Base-by-base conservation (phyloP, 2,329 filamentous ascomycete genomes). In the Pestalotiopsis sp. region DNA sequence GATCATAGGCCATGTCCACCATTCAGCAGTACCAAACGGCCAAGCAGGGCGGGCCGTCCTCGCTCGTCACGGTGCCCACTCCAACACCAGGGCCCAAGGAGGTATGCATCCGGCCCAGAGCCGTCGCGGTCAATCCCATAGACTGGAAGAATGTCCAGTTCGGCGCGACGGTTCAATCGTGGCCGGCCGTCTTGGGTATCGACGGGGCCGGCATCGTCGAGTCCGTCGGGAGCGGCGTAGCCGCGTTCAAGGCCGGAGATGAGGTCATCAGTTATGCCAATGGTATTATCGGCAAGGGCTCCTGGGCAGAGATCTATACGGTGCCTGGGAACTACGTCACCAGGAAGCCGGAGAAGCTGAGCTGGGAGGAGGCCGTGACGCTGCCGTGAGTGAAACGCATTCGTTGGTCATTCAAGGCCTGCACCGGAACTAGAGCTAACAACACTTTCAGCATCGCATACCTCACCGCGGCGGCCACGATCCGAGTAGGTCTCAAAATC, bases 181-280 rank as follows among this genome's bases (percentile, higher is more conserved):
- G 78, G 77, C 80, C 80, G 7, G 69, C 74, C 14, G 73, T 80
- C 13, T 74, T 80, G 5, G 80, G 80, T 13, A 70, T 79, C 14
- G 80, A 81, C 23, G 73, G 74, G 0, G 76, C 80, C 11, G 80
- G 80, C 4, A 67, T 77, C 2, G 71, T 81, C 41, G 80, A 80
- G 64, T 72, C 72, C 4, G 73, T 80, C 12, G 80, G 80, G 6
- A 63, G 70, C 2, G 70, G 71, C 17, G 77, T 81, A 20, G 73
- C 72, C 9, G 65, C 64, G 7, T 27, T 39, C 14, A 75, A 77
- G 69, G 73, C 77, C 65, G 78, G 78, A 7, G 77, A 80, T 57
- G 74, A 76, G 60, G 78, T 80, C 36, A 69, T 78, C 71, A 59
- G 57, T 23, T 59, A 13, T 17, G 69, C 58, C 68, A 66, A 25